Evolutionary conservation across 2,329 filamentous ascomycete genomes (phyloP).

Genomic region (Fusarium nematophilum): DNA sequence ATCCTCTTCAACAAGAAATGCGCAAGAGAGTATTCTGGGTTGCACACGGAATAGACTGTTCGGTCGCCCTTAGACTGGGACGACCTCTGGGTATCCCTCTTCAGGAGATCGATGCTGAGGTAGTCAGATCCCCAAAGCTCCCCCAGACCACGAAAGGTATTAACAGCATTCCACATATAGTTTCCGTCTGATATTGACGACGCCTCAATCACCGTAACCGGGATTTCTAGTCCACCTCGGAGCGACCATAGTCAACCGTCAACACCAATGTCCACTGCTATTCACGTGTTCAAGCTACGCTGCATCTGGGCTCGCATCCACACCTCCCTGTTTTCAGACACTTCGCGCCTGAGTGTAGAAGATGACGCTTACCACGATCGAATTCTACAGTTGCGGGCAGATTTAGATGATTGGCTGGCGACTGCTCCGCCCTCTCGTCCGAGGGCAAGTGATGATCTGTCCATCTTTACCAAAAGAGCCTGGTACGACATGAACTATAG

Average conservation of each 20-base stretch:
- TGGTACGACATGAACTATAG: slow-evolving; percentile 22
- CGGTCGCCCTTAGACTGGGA: slow-evolving; percentile 9
- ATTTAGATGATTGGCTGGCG: slow-evolving; percentile 3
- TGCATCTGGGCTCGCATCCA: slow-evolving; percentile 14
- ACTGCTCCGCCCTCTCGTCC: not conserved
- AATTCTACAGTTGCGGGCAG: not conserved
- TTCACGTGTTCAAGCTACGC: slow-evolving; percentile 14
- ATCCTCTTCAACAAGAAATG: slow-evolving; percentile 11
- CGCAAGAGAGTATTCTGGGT: slow-evolving; percentile 21
- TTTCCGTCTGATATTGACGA: slow-evolving; percentile 15
- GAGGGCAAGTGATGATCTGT: not conserved
- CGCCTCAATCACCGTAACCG: not conserved
- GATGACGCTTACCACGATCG: not conserved
- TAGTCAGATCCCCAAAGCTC: too few relatives aligned
- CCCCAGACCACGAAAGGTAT: too few relatives aligned
- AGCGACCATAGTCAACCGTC: not conserved
- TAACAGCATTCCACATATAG: too few relatives aligned
- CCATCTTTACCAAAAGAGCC: slow-evolving; percentile 4
- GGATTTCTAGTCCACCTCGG: slow-evolving; percentile 3
- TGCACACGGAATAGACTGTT: slow-evolving; percentile 12
- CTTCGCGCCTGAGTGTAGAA: not conserved
- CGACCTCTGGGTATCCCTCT: slow-evolving; percentile 1
- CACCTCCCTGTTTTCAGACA: slow-evolving; percentile 4
- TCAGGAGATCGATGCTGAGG: slow-evolving; percentile 22
- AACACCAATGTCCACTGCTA: slow-evolving; percentile 9